Percentiles rank a stretch among this genome's conserved stretches.
Conservation (phyloP, 805 yeast species). For the Kuraishia borneana region DNA sequence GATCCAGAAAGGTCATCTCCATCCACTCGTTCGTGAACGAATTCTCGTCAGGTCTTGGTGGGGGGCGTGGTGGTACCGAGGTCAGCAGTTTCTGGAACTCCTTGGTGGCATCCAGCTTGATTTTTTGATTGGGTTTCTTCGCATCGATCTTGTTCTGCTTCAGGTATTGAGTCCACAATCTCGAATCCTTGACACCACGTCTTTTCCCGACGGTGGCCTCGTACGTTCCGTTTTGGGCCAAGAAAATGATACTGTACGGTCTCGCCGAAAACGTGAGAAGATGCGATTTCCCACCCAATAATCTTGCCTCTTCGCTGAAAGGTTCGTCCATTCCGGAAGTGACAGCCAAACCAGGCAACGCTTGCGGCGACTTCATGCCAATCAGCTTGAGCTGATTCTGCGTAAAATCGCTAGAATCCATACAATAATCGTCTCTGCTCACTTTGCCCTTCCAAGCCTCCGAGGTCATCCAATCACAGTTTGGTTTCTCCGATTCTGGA, state of each 20-base stretch:
- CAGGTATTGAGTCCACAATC: not conserved
- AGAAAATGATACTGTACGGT: slow-evolving; percentile 26
- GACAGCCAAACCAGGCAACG: not conserved
- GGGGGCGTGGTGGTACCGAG: slow-evolving; percentile 7
- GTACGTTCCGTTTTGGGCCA: slow-evolving; percentile 23
- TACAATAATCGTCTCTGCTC: not conserved
- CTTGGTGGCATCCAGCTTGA: not conserved
- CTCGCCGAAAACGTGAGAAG: slow-evolving; percentile 23
- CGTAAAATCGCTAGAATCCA: not conserved
- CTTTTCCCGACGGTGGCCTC: slow-evolving; percentile 21
- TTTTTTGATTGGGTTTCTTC: slow-evolving; percentile 4
- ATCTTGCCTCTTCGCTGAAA: not conserved
- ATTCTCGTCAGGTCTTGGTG: too few relatives aligned
- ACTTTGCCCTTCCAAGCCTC: not conserved
- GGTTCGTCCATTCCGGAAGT: not conserved
- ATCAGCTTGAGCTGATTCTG: not conserved
- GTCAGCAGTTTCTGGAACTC: slow-evolving; percentile 9
- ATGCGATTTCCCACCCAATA: slow-evolving; percentile 22
- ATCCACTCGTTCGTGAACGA: not conserved
- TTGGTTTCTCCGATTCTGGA: slow-evolving; percentile 4
- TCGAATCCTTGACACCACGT: slow-evolving; percentile 9
- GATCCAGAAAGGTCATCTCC: not conserved
- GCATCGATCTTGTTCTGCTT: slow-evolving; percentile 11
- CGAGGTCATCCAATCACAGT: slow-evolving; percentile 2
- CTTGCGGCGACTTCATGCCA: not conserved